Evolutionary conservation across 208 protist species (phyloP), one percentile per base, ranked within the genome.

Genomic region (Trypanosoma boissoni): DNA sequence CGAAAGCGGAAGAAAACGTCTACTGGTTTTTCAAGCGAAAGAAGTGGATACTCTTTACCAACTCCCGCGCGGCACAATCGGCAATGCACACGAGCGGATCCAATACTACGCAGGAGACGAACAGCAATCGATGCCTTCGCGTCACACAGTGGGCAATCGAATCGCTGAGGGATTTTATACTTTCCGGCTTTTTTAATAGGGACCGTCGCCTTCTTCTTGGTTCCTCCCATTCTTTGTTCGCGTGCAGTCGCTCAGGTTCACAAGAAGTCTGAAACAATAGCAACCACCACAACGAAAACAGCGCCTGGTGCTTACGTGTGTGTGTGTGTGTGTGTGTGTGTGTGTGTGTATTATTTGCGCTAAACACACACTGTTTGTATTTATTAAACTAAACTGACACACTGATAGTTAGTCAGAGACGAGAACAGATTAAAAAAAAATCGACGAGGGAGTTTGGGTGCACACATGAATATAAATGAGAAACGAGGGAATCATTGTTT

Each of bases 151-250:
- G 89, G 89, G 61, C 89, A 96, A 64, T 93, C 86, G 67, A 96
- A 96, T 45, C 77, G 80, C 1, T 65, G 43, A 1, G 89, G 89
- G 55, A 96, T 93, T 60, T 96, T 96, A 67, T 96, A 96, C 64
- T 92, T 92, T 68, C 89, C 92, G 62, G 91, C 86, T 71, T 96
- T 96, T 66, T 96, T 96, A 59, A 93, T 65, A 12, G 82, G 81
- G 12, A 73, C 84, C 42, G 52, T 76, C 37, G 86, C 72, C 72
- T 92, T 92, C 21, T 86, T 84, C 34, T 83, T 77, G 32, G 85
- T 91, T 29, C 89, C 89, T 53, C 89, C 89, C 89, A 96, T 32
- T 67, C 21, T 21, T 10, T 7, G 14, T 39, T n/a, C n/a, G n/a
- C n/a, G n/a, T n/a, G n/a, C n/a, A n/a, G n/a, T n/a, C n/a, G n/a